Conservation (phyloP, 805 yeast species). For the Blastobotrys attinorum region DNA sequence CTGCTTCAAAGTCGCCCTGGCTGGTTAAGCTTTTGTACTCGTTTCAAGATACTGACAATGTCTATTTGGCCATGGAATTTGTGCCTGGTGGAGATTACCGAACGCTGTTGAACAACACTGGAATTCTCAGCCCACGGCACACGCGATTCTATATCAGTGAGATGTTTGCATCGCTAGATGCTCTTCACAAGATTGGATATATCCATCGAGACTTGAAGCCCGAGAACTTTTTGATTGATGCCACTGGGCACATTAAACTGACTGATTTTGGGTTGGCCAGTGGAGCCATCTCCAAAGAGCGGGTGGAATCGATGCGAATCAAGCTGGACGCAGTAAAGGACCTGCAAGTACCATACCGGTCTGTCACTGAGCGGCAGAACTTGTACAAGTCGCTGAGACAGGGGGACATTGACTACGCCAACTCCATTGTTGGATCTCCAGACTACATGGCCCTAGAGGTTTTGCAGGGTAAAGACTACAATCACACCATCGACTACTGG, state of each 20-base stretch:
- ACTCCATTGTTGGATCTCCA: slow-evolving; percentile 95
- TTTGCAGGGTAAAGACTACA: slow-evolving; percentile 85
- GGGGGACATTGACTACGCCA: slow-evolving; percentile 78
- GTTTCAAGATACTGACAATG: slow-evolving; percentile 84
- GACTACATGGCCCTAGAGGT: slow-evolving; percentile 99
- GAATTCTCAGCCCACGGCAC: slow-evolving; percentile 86
- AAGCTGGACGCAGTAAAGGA: slow-evolving; percentile 65
- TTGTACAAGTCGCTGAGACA: slow-evolving; percentile 68
- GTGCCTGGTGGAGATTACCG: slow-evolving; percentile 99
- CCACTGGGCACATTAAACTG: slow-evolving; percentile 83
- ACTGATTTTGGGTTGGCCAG: slow-evolving; percentile 98
- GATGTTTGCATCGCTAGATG: slow-evolving; percentile 92
- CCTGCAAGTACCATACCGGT: slow-evolving; percentile 59
- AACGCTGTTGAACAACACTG: slow-evolving; percentile 87
- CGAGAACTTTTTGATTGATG: slow-evolving; percentile 83
- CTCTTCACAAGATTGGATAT: slow-evolving; percentile 88
- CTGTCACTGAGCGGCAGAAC: slow-evolving; percentile 80
- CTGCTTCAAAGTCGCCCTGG: slow-evolving; percentile 97
- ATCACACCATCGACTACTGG: slow-evolving; percentile 98
- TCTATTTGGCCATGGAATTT: slow-evolving; percentile 95
- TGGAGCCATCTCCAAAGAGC: slow-evolving; percentile 85
- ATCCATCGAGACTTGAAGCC: slow-evolving; percentile 97
- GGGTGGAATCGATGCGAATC: slow-evolving; percentile 83
- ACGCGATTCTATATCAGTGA: slow-evolving; percentile 92
- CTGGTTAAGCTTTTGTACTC: slow-evolving; percentile 88